Base-by-base conservation (phyloP, 2,329 filamentous ascomycete genomes). In the Triangularia setosa region DNA sequence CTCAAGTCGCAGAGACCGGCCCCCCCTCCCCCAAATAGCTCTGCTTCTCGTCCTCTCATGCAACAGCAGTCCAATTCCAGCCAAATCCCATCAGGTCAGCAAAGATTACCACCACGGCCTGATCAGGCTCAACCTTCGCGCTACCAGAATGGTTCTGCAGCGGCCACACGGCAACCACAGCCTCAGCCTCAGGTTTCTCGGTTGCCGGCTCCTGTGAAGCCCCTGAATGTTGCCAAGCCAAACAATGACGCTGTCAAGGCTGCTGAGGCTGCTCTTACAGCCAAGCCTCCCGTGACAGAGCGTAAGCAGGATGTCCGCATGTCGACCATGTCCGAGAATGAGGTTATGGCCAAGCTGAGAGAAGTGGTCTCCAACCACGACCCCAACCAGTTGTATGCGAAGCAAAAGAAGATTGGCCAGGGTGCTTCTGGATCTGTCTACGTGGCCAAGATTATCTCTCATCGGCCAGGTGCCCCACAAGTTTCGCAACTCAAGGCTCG, bases 361-460 rank as follows among this genome's bases (percentile, higher is more conserved):
- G 92, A 96, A 69, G 94, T 95, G 7, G 95, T 99, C 1, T 97
- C 93, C 67, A 96, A 96, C 76, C 93, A 97, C 66, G 93, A 96
- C 74, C 95, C 95, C 61, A 90, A 96, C 72, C 83, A 96, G 69
- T 97, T 93, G 24, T 99, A 99, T 81, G 94, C 93, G 73, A 99
- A 99, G 82, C 95, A 98, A 79, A 97, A 97, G 85, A 99, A 99
- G 84, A 98, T 99, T 77, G 95, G 95, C 21, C 95, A 99, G 77
- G 95, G 95, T 79, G 95, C 95, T 63, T 99, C 95, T 67, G 95
- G 95, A 64, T 98, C 94, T 23, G 95, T 99, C 57, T 99, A 99
- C 74, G 94, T 99, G 67, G 95, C 95, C 68, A 95, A 96, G 74
- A 91, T 99, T 68, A 95, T 67, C 33, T 61, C 58, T 7, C 27